Evolutionary conservation across 441 rosid genomes (phyloP).

Genomic region (Aleurites moluccanus): DNA sequence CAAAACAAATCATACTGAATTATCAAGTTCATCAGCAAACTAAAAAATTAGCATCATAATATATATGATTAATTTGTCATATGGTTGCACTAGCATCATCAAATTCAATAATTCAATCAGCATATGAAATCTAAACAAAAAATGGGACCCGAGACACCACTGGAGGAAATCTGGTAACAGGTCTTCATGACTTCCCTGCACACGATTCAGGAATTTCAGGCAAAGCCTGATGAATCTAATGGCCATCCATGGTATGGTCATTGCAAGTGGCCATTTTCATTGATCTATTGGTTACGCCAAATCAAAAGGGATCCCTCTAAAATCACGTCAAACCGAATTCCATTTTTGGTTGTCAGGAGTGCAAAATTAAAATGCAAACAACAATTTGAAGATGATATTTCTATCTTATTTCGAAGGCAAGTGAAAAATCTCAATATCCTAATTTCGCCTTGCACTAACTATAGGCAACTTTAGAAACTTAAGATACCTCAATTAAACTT

Average conservation of each 20-base stretch:
- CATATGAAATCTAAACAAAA: conserved; percentile 31
- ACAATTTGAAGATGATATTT: neutral
- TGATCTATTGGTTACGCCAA: conserved; percentile 62
- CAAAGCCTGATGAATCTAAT: conserved; percentile 60
- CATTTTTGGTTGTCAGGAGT: neutral
- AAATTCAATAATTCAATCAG: neutral
- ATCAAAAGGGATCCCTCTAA: conserved; percentile 14
- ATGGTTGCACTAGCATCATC: neutral
- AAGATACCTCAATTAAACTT: too few species aligned
- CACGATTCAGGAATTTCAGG: conserved; percentile 89
- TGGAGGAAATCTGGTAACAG: conserved; percentile 61
- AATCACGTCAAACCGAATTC: neutral
- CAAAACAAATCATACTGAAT: conserved; percentile 81
- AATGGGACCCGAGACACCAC: conserved; percentile 73
- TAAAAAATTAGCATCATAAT: conserved; percentile 22
- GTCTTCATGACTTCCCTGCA: conserved; percentile 65
- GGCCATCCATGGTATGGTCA: conserved; percentile 95
- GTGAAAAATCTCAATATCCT: neutral
- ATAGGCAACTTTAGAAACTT: too few species aligned
- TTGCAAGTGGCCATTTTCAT: conserved; percentile 80
- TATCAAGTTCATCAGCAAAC: conserved; percentile 73
- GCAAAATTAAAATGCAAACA: neutral
- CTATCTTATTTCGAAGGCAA: neutral
- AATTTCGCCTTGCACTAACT: neutral
- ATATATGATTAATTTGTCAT: neutral